Percentiles rank a stretch among this genome's conserved stretches.
Evolutionary conservation across 352 stramenopile species (phyloP).

Genomic region (Aphanomyces astaci): DNA sequence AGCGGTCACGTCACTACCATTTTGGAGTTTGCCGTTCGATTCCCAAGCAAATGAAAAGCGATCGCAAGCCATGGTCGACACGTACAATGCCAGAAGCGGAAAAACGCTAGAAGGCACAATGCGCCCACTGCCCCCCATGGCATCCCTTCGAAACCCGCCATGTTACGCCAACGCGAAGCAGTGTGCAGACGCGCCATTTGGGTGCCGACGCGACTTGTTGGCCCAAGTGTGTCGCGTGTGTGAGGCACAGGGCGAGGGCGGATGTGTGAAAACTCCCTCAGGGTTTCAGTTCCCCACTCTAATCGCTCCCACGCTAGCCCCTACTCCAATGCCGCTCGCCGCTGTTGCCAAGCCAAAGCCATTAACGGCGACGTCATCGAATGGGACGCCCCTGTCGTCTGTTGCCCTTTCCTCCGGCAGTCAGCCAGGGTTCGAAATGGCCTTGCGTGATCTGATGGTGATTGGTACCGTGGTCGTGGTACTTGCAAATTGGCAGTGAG

Average conservation of each 20-base stretch:
- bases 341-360: background rate
- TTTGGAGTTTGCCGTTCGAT: slow-evolving; percentile 63
- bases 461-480: no score
- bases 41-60: slow-evolving; percentile 41
- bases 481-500: no score
- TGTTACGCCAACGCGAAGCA: slow-evolving; percentile 50
- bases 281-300: background rate
- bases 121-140: slow-evolving; percentile 33
- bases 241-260: slow-evolving; percentile 30
- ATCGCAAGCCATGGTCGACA: slow-evolving; percentile 38
- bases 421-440: no score
- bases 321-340: background rate
- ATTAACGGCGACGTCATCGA: no score
- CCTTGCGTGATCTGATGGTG: no score
- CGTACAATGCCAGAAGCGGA: slow-evolving; percentile 37
- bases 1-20: slow-evolving; percentile 23
- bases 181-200: slow-evolving; percentile 12
- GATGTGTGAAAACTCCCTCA: slow-evolving; percentile 29
- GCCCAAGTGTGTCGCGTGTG: slow-evolving; percentile 30
- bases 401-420: no score
- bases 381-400: no score
- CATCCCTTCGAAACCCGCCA: slow-evolving; percentile 54
- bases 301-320: background rate
- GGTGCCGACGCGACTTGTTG: slow-evolving; percentile 17
- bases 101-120: background rate